Percentiles rank a stretch among this genome's conserved stretches.
These are phyloP conservation scores for Chlorella variabilis DNA, from an alignment of 163 green algal genomes.

Conservation along the genomic window DNA sequence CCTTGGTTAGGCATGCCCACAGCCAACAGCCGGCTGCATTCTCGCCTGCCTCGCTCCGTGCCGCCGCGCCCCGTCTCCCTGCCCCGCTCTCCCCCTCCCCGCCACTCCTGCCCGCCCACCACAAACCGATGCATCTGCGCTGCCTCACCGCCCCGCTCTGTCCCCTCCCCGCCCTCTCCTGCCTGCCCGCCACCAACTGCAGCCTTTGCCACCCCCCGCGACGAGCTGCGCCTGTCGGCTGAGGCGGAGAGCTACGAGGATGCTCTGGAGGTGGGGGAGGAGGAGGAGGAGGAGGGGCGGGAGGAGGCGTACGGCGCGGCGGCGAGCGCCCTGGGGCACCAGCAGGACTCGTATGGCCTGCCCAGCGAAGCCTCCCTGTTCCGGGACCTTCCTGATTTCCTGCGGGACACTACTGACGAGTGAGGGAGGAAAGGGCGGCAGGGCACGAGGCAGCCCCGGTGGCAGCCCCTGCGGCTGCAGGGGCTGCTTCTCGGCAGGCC, in stretches of 20 bases:
- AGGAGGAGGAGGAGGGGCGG: background rate
- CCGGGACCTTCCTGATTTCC: conserved; percentile 10
- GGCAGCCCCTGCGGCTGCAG: too few species aligned
- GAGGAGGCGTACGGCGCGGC: background rate
- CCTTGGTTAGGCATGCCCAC: background rate
- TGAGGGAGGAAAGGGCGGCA: too few species aligned
- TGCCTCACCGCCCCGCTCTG: too few species aligned
- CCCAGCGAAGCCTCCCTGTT: conserved; percentile 27
- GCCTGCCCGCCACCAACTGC: background rate
- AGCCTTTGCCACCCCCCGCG: conserved; percentile 27
- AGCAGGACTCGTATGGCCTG: conserved; percentile 18
- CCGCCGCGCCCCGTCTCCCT: too few species aligned
- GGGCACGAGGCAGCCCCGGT: too few species aligned
- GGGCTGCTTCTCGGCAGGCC: too few species aligned
- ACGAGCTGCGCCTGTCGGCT: background rate
- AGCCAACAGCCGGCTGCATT: too few species aligned
- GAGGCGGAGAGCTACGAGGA: conserved; percentile 1
- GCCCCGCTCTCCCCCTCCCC: too few species aligned
- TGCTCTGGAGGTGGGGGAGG: background rate
- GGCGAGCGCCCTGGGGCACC: background rate
- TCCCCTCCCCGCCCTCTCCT: too few species aligned
- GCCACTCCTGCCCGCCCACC: too few species aligned
- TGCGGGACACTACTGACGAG: conserved; percentile 43
- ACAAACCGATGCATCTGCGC: too few species aligned
- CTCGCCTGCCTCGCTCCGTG: too few species aligned